Percentiles rank a stretch among this genome's conserved stretches.
These are phyloP conservation scores for Phytopythium helicoides DNA, from an alignment of 352 stramenopile genomes.

Conservation along the genomic window DNA sequence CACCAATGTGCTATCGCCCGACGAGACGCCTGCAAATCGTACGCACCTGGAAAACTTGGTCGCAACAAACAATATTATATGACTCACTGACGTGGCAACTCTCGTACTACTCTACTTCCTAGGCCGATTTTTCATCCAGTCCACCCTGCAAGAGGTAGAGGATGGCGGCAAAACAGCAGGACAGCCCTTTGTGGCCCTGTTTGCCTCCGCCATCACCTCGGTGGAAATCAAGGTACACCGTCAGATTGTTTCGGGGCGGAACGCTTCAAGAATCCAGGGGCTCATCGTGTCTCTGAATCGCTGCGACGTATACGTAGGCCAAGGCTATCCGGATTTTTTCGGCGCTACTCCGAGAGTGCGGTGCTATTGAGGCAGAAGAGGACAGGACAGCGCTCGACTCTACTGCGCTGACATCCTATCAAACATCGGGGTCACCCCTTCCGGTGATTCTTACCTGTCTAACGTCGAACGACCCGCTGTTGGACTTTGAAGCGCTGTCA, in stretches of 20 bases:
- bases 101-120: not conserved
- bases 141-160: conserved; percentile 9
- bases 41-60: no score
- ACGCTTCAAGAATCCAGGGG: not conserved
- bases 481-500: conserved; percentile 36
- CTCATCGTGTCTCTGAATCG: no score
- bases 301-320: conserved; percentile 13
- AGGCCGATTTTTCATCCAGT: conserved; percentile 49
- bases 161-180: conserved; percentile 44
- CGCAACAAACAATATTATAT: no score
- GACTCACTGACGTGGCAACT: no score
- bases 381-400: not conserved
- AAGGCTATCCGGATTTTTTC: conserved; percentile 21
- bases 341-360: conserved; percentile 14
- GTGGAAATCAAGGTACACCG: conserved; percentile 18
- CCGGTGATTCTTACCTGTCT: conserved; percentile 36
- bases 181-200: conserved; percentile 40
- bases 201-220: conserved; percentile 1
- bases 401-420: conserved; percentile 19
- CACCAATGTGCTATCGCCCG: no score
- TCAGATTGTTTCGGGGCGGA: not conserved
- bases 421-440: conserved; percentile 28
- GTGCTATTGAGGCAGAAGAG: not conserved
- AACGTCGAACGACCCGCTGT: conserved; percentile 12
- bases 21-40: not conserved